These are phyloP conservation scores for Thelephora terrestris DNA, from an alignment of 1,284 basidiomycete species.

Conservation along the genomic window DNA sequence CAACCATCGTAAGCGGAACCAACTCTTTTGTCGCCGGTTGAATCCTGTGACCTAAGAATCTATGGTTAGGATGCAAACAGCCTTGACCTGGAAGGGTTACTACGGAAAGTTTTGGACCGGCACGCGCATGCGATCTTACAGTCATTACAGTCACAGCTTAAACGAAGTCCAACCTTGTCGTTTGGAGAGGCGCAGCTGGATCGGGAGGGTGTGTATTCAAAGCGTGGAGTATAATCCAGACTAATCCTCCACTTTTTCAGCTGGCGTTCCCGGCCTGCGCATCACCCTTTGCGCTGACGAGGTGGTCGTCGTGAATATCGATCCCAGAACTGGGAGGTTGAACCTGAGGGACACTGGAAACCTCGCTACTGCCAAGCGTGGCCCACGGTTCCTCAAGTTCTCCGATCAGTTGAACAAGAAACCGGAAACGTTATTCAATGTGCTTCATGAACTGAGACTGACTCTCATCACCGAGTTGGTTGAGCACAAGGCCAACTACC, in stretches of 20 bases:
- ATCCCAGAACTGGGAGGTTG: constrained; percentile 61
- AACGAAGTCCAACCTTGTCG: constrained; percentile 35
- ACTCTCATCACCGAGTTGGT: constrained; percentile 60
- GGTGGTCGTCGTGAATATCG: constrained; percentile 59
- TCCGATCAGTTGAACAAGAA: constrained; percentile 55
- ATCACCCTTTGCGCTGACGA: constrained; percentile 66
- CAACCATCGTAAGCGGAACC: constrained; percentile 33
- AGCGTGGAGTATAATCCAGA: not conserved
- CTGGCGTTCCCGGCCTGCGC: constrained; percentile 44
- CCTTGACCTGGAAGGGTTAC: constrained; percentile 59
- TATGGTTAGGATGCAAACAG: constrained; percentile 45
- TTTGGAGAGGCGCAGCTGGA: constrained; percentile 45
- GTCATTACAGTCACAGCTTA: constrained; percentile 43
- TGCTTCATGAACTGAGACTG: constrained; percentile 44
- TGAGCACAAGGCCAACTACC: constrained; percentile 67
- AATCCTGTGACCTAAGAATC: not conserved
- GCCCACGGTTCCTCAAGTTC: constrained; percentile 43
- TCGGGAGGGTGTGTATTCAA: constrained; percentile 35
- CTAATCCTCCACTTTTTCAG: constrained; percentile 20
- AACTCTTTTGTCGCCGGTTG: not conserved
- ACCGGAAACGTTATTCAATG: constrained; percentile 42
- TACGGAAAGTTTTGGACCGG: constrained; percentile 45
- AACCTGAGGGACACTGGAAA: constrained; percentile 66
- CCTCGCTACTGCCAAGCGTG: constrained; percentile 60
- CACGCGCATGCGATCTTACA: constrained; percentile 53